A percentile compares a stretch with the other conserved stretches of the same genome.
These are phyloP conservation scores for Ophiostoma quercus DNA, from an alignment of 2,329 filamentous ascomycete genomes.

Conservation along the genomic window DNA sequence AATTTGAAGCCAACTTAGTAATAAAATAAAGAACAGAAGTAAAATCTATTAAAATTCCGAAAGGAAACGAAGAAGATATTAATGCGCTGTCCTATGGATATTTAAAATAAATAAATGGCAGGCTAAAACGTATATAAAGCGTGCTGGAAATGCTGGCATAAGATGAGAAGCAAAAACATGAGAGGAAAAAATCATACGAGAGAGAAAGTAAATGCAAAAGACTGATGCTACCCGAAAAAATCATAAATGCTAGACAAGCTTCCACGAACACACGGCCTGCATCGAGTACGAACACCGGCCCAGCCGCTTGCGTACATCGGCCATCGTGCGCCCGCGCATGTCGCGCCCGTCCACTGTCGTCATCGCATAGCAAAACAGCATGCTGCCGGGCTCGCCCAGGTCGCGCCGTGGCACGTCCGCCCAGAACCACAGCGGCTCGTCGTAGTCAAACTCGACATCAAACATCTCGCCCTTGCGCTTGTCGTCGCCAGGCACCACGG, in stretches of 20 bases:
- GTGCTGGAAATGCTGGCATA: too few relatives aligned
- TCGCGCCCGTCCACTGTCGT: slow-evolving; percentile 42
- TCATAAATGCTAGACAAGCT: slow-evolving; percentile 37
- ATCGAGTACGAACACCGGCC: slow-evolving; percentile 44
- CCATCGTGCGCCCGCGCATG: slow-evolving; percentile 45
- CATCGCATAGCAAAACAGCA: slow-evolving; percentile 60
- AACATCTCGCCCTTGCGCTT: slow-evolving; percentile 55
- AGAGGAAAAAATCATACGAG: too few relatives aligned
- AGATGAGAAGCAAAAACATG: too few relatives aligned
- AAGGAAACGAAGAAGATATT: neutral
- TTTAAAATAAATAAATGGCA: neutral
- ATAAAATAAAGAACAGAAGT: too few relatives aligned
- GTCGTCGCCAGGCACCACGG: slow-evolving; percentile 61
- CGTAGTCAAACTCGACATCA: slow-evolving; percentile 67
- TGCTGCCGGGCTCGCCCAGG: slow-evolving; percentile 65
- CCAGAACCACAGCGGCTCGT: slow-evolving; percentile 72
- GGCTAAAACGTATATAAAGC: neutral
- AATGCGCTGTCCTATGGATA: neutral
- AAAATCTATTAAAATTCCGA: too few relatives aligned
- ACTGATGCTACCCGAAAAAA: neutral
- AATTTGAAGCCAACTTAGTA: too few relatives aligned
- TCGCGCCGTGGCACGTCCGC: slow-evolving; percentile 63
- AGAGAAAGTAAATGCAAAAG: neutral
- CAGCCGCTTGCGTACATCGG: slow-evolving; percentile 43
- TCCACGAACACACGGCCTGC: slow-evolving; percentile 46